phyloP scores from a whole-genome alignment of 805 yeast species.

The Cyberlindnera saturnus region DNA sequence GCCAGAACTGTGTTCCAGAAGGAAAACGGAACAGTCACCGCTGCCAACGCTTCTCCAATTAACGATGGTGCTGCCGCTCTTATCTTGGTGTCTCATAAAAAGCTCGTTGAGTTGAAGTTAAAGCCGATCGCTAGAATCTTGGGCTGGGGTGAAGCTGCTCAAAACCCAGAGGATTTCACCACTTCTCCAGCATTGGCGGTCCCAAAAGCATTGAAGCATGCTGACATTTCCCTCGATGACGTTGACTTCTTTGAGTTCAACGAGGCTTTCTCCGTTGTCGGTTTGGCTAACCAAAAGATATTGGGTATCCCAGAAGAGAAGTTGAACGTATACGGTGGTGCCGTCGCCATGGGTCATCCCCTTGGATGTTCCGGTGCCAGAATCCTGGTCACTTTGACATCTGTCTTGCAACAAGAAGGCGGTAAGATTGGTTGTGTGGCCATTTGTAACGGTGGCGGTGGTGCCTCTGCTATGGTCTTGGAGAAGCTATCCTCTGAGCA shows the following conservation, averaged over 20 bases:
- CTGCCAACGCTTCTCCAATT: conserved; percentile 92
- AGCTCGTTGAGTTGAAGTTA: conserved; percentile 78
- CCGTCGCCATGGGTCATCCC: conserved; percentile 94
- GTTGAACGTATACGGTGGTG: conserved; percentile 91
- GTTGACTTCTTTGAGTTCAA: conserved; percentile 92
- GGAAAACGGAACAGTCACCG: conserved; percentile 94
- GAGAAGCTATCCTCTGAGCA: conserved; percentile 47
- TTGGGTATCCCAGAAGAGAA: conserved; percentile 57
- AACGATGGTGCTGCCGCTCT: conserved; percentile 99
- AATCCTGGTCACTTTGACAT: conserved; percentile 77
- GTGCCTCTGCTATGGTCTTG: conserved; percentile 89
- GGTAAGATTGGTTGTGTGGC: conserved; percentile 93
- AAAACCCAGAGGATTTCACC: conserved; percentile 90
- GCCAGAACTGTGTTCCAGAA: conserved; percentile 94
- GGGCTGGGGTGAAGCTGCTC: conserved; percentile 99
- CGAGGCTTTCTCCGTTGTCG: conserved; percentile 97
- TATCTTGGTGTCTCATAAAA: conserved; percentile 75
- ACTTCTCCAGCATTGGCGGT: conserved; percentile 93
- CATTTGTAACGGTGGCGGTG: conserved; percentile 99
- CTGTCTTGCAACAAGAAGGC: conserved; percentile 76
- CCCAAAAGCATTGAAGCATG: conserved; percentile 92
- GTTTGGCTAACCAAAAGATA: conserved; percentile 78
- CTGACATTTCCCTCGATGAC: conserved; percentile 55
- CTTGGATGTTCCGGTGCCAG: conserved; percentile 96
- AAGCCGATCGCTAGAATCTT: conserved; percentile 83